phyloP scores from a whole-genome alignment of 2,329 filamentous ascomycete genomes.

The Apiospora saccharicola region DNA sequence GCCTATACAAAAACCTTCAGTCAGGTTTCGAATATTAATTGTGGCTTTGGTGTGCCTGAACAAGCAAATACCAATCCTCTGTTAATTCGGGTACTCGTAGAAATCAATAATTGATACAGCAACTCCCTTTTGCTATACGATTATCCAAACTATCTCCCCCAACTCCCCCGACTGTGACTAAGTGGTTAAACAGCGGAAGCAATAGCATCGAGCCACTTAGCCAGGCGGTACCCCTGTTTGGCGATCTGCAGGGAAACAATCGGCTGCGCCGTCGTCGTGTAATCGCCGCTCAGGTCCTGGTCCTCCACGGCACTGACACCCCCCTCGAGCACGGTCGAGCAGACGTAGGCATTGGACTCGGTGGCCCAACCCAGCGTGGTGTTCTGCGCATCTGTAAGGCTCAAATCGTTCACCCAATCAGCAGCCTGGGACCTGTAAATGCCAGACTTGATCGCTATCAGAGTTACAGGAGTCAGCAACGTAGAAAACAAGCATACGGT shows the following conservation, averaged over 20 bases:
- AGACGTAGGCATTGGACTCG: slow-evolving; percentile 52
- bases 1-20: too few relatives aligned
- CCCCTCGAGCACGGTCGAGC: slow-evolving; percentile 50
- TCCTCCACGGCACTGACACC: slow-evolving; percentile 48
- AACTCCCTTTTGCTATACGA: background rate
- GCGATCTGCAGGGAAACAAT: slow-evolving; percentile 53
- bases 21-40: too few relatives aligned
- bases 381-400: slow-evolving; percentile 41
- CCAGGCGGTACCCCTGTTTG: slow-evolving; percentile 51
- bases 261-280: slow-evolving; percentile 48
- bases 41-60: background rate
- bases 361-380: slow-evolving; percentile 45
- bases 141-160: background rate
- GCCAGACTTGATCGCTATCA: slow-evolving; percentile 46
- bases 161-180: background rate
- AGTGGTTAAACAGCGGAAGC: slow-evolving; percentile 29
- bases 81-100: background rate
- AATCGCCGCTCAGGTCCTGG: slow-evolving; percentile 48
- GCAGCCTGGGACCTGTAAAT: slow-evolving; percentile 44
- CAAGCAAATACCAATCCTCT: background rate
- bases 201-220: slow-evolving; percentile 45
- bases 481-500: background rate
- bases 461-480: background rate
- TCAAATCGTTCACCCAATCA: slow-evolving; percentile 46
- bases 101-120: background rate